phyloP scores from a whole-genome alignment of 2,329 filamentous ascomycete genomes.

The Pyrenophora seminiperda region DNA sequence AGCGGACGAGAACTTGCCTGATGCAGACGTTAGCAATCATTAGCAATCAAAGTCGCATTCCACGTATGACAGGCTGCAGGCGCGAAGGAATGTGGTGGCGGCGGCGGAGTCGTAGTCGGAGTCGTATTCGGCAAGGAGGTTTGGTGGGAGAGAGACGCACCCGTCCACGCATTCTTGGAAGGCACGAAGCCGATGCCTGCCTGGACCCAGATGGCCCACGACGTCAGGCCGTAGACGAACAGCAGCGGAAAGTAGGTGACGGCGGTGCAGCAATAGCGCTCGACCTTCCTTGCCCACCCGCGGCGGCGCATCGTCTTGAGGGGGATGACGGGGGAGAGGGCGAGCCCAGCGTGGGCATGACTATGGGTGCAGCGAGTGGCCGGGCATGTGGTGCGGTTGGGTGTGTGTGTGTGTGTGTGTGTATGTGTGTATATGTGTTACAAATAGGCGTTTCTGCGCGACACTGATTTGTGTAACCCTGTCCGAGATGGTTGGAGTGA shows the following conservation, averaged over 20 bases:
- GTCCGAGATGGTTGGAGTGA: slow-evolving; percentile 6
- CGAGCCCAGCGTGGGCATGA: slow-evolving; percentile 49
- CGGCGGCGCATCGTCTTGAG: slow-evolving; percentile 46
- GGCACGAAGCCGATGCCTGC: slow-evolving; percentile 66
- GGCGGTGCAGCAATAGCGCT: slow-evolving; percentile 81
- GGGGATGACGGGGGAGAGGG: slow-evolving; percentile 48
- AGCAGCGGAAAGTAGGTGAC: slow-evolving; percentile 83
- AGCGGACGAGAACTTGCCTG: slow-evolving; percentile 58
- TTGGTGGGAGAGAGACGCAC: too few relatives aligned
- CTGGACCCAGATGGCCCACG: slow-evolving; percentile 91
- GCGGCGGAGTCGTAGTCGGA: too few relatives aligned
- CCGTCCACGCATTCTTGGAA: slow-evolving; percentile 44
- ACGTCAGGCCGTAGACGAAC: slow-evolving; percentile 89
- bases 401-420: not conserved
- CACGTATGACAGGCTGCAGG: too few relatives aligned
- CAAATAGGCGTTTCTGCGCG: slow-evolving; percentile 11
- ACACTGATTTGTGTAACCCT: slow-evolving; percentile 19
- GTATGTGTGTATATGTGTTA: not conserved
- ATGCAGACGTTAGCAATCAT: slow-evolving; percentile 30
- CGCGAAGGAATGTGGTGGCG: not conserved
- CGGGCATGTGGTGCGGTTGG: slow-evolving; percentile 33
- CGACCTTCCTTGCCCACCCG: slow-evolving; percentile 69
- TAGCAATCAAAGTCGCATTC: not conserved
- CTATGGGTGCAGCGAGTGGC: slow-evolving; percentile 23
- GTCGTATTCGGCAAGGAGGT: not conserved